These are phyloP conservation scores for Leishmania aethiopica DNA, from an alignment of 208 protist species.

Conservation along the genomic window DNA sequence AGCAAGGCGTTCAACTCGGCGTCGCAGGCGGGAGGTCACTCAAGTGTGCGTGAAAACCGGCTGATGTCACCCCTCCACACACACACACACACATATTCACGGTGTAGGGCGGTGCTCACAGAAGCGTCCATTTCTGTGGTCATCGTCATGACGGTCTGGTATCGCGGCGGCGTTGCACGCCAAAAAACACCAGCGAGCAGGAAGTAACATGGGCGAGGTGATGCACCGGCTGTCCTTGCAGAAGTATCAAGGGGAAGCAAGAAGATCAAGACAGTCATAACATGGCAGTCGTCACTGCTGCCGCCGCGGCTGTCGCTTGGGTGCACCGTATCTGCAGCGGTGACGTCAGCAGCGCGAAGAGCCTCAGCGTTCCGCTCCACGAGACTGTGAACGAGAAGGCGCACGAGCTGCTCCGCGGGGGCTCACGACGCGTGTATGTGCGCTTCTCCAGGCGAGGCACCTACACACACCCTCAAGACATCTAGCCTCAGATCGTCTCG, in stretches of 20 bases:
- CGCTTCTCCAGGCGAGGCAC: neutral
- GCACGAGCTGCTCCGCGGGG: neutral
- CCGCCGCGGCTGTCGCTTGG: neutral
- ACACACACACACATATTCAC: neutral
- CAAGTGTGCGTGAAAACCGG: neutral
- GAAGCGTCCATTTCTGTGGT: neutral
- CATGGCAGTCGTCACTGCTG: neutral
- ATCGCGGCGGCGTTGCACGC: neutral
- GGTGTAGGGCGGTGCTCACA: neutral
- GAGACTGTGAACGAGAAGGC: neutral
- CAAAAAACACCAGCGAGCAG: neutral
- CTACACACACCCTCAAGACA: neutral
- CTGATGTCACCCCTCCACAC: neutral
- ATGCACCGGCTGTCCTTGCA: neutral
- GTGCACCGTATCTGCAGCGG: neutral
- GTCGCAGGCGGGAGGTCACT: neutral
- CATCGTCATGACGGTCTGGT: neutral
- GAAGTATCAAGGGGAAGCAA: neutral
- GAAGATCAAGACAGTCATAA: neutral
- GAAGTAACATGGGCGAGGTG: neutral
- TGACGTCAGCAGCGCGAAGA: neutral
- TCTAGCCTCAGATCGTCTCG: constrained; percentile 11
- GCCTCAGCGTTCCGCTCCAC: neutral
- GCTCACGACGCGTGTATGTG: neutral
- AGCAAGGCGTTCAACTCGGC: neutral